These are phyloP conservation scores for Pisolithus sp. DNA, from an alignment of 768 basidiomycete genomes.

Conservation along the genomic window DNA sequence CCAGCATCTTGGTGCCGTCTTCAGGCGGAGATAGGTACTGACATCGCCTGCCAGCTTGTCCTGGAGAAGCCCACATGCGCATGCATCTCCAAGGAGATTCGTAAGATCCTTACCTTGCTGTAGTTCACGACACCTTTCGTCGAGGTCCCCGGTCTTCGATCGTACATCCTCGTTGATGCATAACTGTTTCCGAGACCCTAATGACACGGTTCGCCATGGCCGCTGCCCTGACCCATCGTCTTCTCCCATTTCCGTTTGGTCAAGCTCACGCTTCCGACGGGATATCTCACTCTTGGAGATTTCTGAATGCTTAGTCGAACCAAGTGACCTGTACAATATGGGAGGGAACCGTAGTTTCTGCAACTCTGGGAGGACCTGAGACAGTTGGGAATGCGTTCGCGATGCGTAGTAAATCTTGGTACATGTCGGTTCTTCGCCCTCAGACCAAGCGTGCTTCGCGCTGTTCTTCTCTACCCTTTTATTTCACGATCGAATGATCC, in stretches of 20 bases:
- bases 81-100: neutral
- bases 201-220: constrained; percentile 61
- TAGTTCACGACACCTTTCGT: constrained; percentile 83
- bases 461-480: constrained; percentile 12
- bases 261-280: constrained; percentile 15
- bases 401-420: constrained; percentile 92
- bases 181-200: constrained; percentile 86
- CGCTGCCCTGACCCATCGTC: constrained; percentile 21
- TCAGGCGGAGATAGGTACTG: constrained; percentile 64
- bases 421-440: constrained; percentile 47
- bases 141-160: constrained; percentile 58
- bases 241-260: constrained; percentile 15
- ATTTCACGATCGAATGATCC: neutral
- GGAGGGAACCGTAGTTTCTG: constrained; percentile 55
- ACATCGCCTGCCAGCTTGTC: constrained; percentile 65
- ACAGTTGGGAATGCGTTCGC: constrained; percentile 90
- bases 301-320: constrained; percentile 6
- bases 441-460: constrained; percentile 7
- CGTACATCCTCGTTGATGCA: constrained; percentile 85
- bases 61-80: constrained; percentile 26
- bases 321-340: constrained; percentile 9
- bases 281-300: neutral
- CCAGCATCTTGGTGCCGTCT: constrained; percentile 66
- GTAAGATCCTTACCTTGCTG: constrained; percentile 45
- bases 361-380: constrained; percentile 85